Evolutionary conservation across 768 basidiomycete species (phyloP).

Genomic region (Rhizopogon vinicolor): DNA sequence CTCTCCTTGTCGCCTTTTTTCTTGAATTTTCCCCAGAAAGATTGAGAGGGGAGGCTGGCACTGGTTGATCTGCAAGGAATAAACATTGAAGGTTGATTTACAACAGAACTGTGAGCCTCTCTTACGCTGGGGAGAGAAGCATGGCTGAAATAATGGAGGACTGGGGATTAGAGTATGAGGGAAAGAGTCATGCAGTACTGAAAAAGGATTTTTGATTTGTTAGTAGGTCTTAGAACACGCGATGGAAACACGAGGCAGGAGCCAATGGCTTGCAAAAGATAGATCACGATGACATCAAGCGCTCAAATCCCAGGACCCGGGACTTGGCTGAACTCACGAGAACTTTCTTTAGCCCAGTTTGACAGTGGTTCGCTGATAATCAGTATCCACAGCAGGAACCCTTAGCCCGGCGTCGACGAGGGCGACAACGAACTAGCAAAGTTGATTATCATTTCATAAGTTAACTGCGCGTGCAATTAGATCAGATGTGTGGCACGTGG

Average conservation of each 20-base stretch:
- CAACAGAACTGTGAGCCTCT: conserved; percentile 22
- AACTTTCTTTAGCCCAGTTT: conserved; percentile 1
- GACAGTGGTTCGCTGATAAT: conserved; percentile 3
- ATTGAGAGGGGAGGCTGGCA: conserved; percentile 48
- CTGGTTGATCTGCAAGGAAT: conserved; percentile 53
- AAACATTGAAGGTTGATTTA: conserved; percentile 27
- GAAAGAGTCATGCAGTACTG: conserved; percentile 23
- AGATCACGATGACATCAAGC: conserved; percentile 1
- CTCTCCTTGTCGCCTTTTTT: conserved; percentile 57
- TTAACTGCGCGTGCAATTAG: no score
- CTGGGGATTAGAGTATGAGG: conserved; percentile 16
- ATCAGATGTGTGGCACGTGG: background rate
- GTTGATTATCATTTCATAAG: conserved; percentile 1
- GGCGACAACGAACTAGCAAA: background rate
- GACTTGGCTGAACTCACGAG: background rate
- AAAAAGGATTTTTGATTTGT: conserved; percentile 22
- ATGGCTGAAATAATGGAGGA: conserved; percentile 34
- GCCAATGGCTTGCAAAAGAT: conserved; percentile 1
- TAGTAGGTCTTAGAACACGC: conserved; percentile 27
- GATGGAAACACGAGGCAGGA: conserved; percentile 58
- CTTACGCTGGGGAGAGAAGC: conserved; percentile 82
- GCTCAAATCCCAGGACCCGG: background rate
- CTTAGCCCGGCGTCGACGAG: conserved; percentile 2
- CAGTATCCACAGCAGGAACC: conserved; percentile 4
- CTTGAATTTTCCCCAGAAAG: conserved; percentile 65